Evolutionary conservation across 2,329 filamentous ascomycete species (phyloP).

Genomic region (Phyllosticta citriasiana): DNA sequence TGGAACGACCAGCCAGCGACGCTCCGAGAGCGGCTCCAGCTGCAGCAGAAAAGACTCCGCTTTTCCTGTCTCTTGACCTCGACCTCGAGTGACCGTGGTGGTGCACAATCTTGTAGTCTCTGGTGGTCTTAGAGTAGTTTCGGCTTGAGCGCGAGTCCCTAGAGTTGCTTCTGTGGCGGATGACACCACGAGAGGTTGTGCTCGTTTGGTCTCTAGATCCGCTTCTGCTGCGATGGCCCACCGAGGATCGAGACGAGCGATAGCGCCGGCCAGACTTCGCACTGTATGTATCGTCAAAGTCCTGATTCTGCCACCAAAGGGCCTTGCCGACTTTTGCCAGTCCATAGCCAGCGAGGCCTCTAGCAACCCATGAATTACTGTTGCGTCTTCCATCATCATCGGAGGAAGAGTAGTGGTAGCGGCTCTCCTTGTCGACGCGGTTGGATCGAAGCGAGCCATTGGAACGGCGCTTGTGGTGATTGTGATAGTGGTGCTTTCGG

Average conservation of each 20-base stretch:
- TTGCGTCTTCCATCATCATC: slow-evolving; percentile 40
- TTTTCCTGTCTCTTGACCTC: slow-evolving; percentile 27
- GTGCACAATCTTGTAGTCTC: slow-evolving; percentile 25
- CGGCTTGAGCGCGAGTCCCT: slow-evolving; percentile 23
- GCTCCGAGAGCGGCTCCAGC: slow-evolving; percentile 30
- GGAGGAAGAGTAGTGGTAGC: slow-evolving; percentile 44
- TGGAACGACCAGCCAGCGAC: slow-evolving; percentile 27
- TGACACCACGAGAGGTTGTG: slow-evolving; percentile 34
- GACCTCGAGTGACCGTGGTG: slow-evolving; percentile 33
- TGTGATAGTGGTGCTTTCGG: slow-evolving; percentile 51
- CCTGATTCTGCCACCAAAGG: slow-evolving; percentile 40
- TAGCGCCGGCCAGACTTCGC: slow-evolving; percentile 42
- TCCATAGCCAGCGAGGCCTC: slow-evolving; percentile 45
- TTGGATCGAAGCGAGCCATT: slow-evolving; percentile 32
- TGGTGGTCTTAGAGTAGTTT: slow-evolving; percentile 23
- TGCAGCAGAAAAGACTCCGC: slow-evolving; percentile 26
- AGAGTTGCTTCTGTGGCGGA: slow-evolving; percentile 29
- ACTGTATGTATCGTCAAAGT: slow-evolving; percentile 52
- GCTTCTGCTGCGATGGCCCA: slow-evolving; percentile 25
- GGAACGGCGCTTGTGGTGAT: slow-evolving; percentile 37
- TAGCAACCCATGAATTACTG: slow-evolving; percentile 43
- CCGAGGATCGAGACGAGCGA: slow-evolving; percentile 21
- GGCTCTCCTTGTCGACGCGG: slow-evolving; percentile 50
- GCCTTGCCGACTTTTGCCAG: slow-evolving; percentile 43
- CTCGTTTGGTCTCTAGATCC: slow-evolving; percentile 31